Conservation (phyloP, 257 asterid species). For the Solanum corneliomulleri region DNA sequence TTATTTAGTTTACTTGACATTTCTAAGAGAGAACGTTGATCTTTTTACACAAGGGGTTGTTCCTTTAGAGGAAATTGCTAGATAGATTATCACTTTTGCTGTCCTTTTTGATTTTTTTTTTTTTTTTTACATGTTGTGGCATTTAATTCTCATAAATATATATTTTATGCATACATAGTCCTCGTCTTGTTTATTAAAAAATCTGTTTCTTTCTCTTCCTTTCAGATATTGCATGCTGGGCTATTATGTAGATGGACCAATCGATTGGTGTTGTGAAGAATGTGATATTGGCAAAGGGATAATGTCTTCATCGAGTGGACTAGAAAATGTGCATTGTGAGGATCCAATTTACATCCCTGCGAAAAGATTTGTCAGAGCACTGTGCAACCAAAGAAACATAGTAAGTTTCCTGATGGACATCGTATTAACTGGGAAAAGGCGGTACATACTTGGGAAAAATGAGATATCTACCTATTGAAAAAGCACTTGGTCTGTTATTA, state of each 20-base stretch:
- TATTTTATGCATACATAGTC: neutral
- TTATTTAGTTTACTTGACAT: neutral
- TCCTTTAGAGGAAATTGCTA: neutral
- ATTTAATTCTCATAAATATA: neutral
- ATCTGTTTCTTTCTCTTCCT: neutral
- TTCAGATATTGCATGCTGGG: neutral
- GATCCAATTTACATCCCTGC: neutral
- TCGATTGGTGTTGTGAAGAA: neutral
- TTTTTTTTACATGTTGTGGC: neutral
- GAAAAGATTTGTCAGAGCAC: neutral
- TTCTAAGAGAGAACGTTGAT: neutral
- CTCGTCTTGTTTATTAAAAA: neutral
- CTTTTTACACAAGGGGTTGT: neutral
- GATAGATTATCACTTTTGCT: neutral
- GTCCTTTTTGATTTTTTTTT: no score
- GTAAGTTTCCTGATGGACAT: neutral
- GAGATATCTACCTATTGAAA: neutral
- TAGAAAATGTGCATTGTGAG: neutral
- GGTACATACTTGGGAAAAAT: neutral
- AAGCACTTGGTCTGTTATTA: slow-evolving; percentile 7
- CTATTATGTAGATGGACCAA: neutral
- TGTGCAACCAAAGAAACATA: neutral
- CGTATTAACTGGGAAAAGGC: no score
- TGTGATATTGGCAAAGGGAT: neutral
- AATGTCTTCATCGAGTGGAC: neutral